Base-by-base conservation (phyloP, 768 basidiomycete genomes). In the Tephrocybe rancida region DNA sequence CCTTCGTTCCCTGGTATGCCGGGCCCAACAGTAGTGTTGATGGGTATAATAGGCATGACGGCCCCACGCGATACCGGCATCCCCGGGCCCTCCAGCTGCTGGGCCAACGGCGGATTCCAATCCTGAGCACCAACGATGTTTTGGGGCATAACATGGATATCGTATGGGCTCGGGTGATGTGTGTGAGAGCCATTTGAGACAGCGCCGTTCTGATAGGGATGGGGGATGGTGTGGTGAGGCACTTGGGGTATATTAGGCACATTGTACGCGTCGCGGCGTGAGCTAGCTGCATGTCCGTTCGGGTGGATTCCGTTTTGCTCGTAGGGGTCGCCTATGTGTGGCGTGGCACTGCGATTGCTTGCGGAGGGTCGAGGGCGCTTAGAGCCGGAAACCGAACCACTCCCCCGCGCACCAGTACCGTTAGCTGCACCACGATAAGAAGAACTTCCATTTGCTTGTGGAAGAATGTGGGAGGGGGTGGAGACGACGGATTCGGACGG, bases 401-500 rank as follows among this genome's bases (percentile, higher is more conserved):
- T 52, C 3, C 49, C 50, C n/a, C 60, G 59, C 4, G 61, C 38
- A 34, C 25, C 49, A 34, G 61, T 43, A 11, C 54, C 52, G 32
- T 69, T 69, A 34, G 59, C 67, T 22, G 66, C 56, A 44, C 70
- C 75, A 39, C 58, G 65, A n/a, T 49, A 61, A 41, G 44, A 58
- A 35, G 67, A 48, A 35, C 60, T 65, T 48, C 63, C 65, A 38
- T 75, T 73, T 10, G 69, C 58, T 37, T 74, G 73, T 22, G 70
- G 66, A 21, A 75, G 80, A 48, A 81, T 68, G 60, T 89, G 87
- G 25, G 86, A 87, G n/a, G 81, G 82, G 64, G 84, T 80, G 1
- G 89, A 91, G 38, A 86, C 73, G 30, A 89, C 63, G 8, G 89
- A 92, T 62, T 90, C 89, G 11, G 88, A 78, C 5, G 89, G 89